Evolutionary conservation across 2,329 filamentous ascomycete genomes (phyloP).

Genomic region (Paraphoma sp.): DNA sequence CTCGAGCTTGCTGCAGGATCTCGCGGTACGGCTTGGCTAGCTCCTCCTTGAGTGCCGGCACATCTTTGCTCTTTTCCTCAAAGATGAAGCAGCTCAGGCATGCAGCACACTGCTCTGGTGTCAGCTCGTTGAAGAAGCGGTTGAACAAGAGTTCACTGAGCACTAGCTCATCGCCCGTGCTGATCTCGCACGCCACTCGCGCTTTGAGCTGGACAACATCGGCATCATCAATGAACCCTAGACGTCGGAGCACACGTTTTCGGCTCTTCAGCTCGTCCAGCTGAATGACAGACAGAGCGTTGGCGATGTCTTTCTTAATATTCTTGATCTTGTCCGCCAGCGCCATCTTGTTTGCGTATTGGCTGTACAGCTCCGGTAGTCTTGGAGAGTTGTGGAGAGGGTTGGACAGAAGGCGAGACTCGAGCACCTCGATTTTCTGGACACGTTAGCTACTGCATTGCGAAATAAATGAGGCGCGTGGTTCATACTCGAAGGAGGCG

Average conservation of each 20-base stretch:
- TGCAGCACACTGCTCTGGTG: slow-evolving; percentile 84
- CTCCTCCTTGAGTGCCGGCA: slow-evolving; percentile 76
- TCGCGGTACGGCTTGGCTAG: slow-evolving; percentile 85
- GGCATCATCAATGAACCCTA: slow-evolving; percentile 93
- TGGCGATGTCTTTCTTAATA: slow-evolving; percentile 84
- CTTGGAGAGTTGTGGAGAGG: slow-evolving; percentile 90
- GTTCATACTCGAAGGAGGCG: slow-evolving; percentile 72
- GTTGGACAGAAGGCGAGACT: slow-evolving; percentile 86
- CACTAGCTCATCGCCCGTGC: slow-evolving; percentile 92
- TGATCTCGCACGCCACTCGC: slow-evolving; percentile 96
- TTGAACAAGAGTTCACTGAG: slow-evolving; percentile 94
- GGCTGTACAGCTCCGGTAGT: slow-evolving; percentile 82
- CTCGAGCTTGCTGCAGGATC: slow-evolving; percentile 84
- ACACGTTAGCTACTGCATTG: slow-evolving; percentile 15
- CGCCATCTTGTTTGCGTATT: slow-evolving; percentile 82
- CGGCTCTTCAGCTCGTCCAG: slow-evolving; percentile 95
- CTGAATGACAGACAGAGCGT: slow-evolving; percentile 87
- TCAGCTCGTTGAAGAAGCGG: slow-evolving; percentile 95
- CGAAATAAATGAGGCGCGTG: not conserved
- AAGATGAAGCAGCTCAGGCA: slow-evolving; percentile 95
- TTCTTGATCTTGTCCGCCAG: slow-evolving; percentile 81
- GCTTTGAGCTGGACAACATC: slow-evolving; percentile 98
- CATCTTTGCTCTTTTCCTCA: slow-evolving; percentile 88
- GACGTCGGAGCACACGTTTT: slow-evolving; percentile 90
- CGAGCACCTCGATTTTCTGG: slow-evolving; percentile 94